Evolutionary conservation across 1,284 basidiomycete species (phyloP).

Genomic region (Malassezia vespertilionis): DNA sequence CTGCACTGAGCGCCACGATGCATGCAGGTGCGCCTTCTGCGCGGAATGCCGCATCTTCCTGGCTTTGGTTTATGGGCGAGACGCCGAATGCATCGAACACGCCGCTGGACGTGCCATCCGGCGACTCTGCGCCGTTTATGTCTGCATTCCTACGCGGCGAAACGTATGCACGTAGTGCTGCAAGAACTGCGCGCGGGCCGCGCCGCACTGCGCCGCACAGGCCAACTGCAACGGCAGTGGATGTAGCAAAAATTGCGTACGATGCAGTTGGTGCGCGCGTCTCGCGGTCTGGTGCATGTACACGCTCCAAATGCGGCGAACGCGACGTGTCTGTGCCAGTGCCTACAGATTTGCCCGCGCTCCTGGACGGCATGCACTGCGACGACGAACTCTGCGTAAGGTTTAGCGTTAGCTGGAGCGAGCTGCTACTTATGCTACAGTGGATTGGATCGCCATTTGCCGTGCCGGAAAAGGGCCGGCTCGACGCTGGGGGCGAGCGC

Average conservation of each 20-base stretch:
- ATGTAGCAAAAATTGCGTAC: constrained; percentile 32
- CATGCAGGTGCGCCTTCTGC: neutral
- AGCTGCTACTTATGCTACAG: constrained; percentile 65
- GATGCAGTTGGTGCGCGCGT: neutral
- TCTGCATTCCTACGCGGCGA: neutral
- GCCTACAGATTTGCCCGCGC: constrained; percentile 53
- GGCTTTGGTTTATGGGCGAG: constrained; percentile 1
- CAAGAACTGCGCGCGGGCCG: neutral
- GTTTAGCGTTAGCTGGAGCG: constrained; percentile 72
- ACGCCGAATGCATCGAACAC: neutral
- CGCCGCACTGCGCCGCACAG: constrained; percentile 13
- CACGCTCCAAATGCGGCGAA: neutral
- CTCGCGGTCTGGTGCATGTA: neutral
- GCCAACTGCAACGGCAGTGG: constrained; percentile 34
- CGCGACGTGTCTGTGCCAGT: constrained; percentile 7
- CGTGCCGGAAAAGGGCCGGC: neutral
- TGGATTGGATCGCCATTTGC: constrained; percentile 49
- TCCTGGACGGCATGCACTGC: constrained; percentile 77
- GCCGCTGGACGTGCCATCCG: neutral
- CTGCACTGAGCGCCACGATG: neutral
- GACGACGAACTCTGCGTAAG: constrained; percentile 75
- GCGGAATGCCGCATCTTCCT: constrained; percentile 1
- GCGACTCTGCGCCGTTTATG: neutral
- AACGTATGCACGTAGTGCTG: neutral
- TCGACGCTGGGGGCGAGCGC: neutral